Evolutionary conservation across 2,329 filamentous ascomycete genomes (phyloP), one percentile per base, ranked within the genome.

Genomic region (Ambrosiella xylebori): DNA sequence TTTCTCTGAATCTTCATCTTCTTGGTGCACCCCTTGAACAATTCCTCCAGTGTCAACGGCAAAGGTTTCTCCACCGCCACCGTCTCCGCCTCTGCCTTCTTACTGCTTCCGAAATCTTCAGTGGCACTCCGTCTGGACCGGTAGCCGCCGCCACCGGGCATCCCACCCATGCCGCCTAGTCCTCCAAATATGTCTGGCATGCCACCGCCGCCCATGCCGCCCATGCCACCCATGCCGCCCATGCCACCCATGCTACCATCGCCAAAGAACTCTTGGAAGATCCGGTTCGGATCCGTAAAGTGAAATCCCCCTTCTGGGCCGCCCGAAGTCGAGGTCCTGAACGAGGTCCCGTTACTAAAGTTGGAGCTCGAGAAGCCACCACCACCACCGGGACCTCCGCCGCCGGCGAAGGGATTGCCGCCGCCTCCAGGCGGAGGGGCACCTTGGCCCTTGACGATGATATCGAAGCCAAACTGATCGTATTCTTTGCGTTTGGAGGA

Each of bases 1-100:
- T 97, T 97, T 66, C 91, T 81, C 76, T 95, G 96, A 63, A 97
- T 95, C 74, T 93, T 95, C 78, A 98, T 88, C 77, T 95, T 96
- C 80, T 98, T 98, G 54, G 85, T 88, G 40, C 82, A 81, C 45
- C 93, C 93, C 35, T 78, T 83, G 73, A 81, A 97, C 61, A 97
- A 72, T 66, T 98, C 93, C 70, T 98, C 93, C 39, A 98, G 73
- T 1, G 85, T 81, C 19, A 98, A 74, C 2, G 84, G 81, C 62
- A 98, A 70, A 51, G 86, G 82, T 66, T 87, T 85, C 71, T 97
- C 91, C 9, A 97, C 84, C 0, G 94, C 90, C 0, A 89, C 89
- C 15, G 95, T 86, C 68, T 97, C 91, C 0, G 88, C 86, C 2
- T 40, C 88, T 70, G 75, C 65, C 66, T 65, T 13, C 7, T 17